Base-by-base conservation (phyloP, 768 basidiomycete genomes). In the Pleurotus eryngii region DNA sequence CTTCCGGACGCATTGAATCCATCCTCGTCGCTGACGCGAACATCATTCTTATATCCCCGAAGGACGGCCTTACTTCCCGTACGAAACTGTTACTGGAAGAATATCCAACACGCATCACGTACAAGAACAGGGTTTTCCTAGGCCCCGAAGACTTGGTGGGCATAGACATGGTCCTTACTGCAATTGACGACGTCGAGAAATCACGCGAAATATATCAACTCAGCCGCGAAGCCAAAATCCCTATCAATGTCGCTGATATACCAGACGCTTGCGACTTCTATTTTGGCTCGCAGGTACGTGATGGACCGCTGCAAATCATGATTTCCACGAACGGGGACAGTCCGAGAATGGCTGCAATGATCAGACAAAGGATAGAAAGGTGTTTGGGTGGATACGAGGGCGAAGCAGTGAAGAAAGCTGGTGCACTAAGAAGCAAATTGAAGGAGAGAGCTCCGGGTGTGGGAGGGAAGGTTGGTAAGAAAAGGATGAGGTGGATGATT, bases 211-310 rank as follows among this genome's bases (percentile, higher is more conserved):
- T 98, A 45, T 89, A 82, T 65, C 65, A 78, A 7, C 74, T 87
- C 63, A 90, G 89, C 64, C 75, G 93, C 55, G 75, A 79, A 22
- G 77, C 71, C 54, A 81, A 77, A 47, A 88, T 98, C 49, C 93
- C 95, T 5, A 88, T 96, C 55, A 99, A 99, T 71, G 93, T 94
- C 59, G 97, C 97, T 39, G 96, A 99, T 74, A 89, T 98, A 59
- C 97, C 97, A 2, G 85, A 90, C 45, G 83, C 87, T 43, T 99
- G 97, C 78, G 96, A 99, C 72, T 99, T 99, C 67, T 98, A 95
- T 77, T 99, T 98, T 74, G 97, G 97, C 49, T 90, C 92, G 3
- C 91, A 93, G 69, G 85, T 98, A 59, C 87, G 92, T 27, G 81
- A 86, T 59, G 95, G 96, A 0, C 92, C 95, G 0, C 75, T 99